Base-by-base conservation (phyloP, 2,329 filamentous ascomycete genomes). In the Diplodia scrobiculata region DNA sequence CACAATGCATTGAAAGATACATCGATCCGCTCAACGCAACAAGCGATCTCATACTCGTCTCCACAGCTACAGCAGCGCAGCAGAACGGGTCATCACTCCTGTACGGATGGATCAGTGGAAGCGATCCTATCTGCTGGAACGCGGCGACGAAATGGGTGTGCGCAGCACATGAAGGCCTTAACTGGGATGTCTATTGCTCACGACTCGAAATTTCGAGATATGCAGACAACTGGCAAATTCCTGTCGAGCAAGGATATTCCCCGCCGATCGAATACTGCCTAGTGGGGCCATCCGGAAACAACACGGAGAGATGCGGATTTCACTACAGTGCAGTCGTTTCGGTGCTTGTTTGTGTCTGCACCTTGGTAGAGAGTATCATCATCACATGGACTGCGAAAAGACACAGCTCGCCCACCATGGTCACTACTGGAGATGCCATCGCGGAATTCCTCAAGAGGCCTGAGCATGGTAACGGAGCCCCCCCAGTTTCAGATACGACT, bases 371-470 rank as follows among this genome's bases (percentile, higher is more conserved):
- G 14, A 50, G 21, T n/a, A 5, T 27, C 25, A 3, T 50, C 21
- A 25, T 50, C 9, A 25, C 19, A 19, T 50, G 47, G 47, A 50
- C 47, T 14, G 47, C 47, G 9, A 25, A 13, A 14, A 32, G 14
- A 27, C 38, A 59, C 25, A 10, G 5, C 3, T 32, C 36, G 11
- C 55, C 19, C 25, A 50, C 47, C 10, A 25, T 59, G 36, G 69
- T 74, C 32, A 74, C 71, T 4, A 69, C 71, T 9, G 73, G 70
- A 6, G 74, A 73, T 66, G 73, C 71, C 1, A 68, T 74, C n/a
- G 50, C 67, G 11, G 72, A 70, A 7, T 75, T 72, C 52, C 64
- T 74, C 5, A 63, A 67, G 9, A 10, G 64, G n/a, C 67, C 70
- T 5, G 73, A 73, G 55, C 53, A 41, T 25, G 65, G 65, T 2